These are phyloP conservation scores for Calonectria crousiana DNA, from an alignment of 2,329 filamentous ascomycete species.

Conservation along the genomic window DNA sequence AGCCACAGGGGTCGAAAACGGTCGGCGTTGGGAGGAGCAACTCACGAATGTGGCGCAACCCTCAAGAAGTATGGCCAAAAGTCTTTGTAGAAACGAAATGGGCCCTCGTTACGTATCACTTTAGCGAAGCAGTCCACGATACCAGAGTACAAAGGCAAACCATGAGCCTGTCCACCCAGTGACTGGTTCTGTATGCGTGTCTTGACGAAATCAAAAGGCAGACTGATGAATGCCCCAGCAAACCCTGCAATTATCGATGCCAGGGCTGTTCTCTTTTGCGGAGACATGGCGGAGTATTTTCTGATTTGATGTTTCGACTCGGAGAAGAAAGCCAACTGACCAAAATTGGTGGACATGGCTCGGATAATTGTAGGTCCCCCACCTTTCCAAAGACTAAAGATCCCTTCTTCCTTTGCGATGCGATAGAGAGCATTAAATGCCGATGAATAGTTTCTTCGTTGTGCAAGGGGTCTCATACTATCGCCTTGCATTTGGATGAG, in stretches of 20 bases:
- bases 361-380: conserved; percentile 31
- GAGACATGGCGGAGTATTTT: conserved; percentile 53
- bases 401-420: conserved; percentile 30
- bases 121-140: conserved; percentile 75
- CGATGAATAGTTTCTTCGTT: conserved; percentile 27
- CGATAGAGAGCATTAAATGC: conserved; percentile 30
- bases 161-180: conserved; percentile 52
- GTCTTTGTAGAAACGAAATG: conserved; percentile 77
- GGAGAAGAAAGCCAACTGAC: conserved; percentile 38
- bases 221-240: conserved; percentile 76
- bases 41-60: conserved; percentile 75
- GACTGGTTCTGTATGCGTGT: conserved; percentile 76
- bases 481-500: conserved; percentile 45
- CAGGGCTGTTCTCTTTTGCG: conserved; percentile 69
- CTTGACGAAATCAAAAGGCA: conserved; percentile 82
- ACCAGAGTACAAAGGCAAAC: conserved; percentile 72
- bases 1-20: not conserved
- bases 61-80: conserved; percentile 79
- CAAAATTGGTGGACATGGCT: conserved; percentile 38
- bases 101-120: conserved; percentile 73
- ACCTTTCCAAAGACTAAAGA: conserved; percentile 30
- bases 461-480: conserved; percentile 38
- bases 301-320: conserved; percentile 33
- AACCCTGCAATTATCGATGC: conserved; percentile 76
- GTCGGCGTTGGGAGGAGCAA: not conserved